Evolutionary conservation across 2,329 filamentous ascomycete genomes (phyloP).

Genomic region (Sordariomycetes sp.): DNA sequence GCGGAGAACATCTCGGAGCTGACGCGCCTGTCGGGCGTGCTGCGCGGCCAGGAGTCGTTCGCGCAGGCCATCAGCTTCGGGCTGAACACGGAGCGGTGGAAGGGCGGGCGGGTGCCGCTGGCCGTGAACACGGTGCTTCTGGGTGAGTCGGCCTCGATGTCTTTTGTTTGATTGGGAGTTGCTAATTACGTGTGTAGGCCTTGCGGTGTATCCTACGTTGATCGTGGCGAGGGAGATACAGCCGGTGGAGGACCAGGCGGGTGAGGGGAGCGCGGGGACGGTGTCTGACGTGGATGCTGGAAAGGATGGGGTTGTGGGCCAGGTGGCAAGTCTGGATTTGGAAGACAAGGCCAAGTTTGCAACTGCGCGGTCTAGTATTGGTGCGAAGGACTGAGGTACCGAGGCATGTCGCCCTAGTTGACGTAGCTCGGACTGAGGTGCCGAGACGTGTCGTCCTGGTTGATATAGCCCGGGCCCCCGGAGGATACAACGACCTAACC

Average conservation of each 20-base stretch:
- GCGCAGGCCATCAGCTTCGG: slow-evolving; percentile 26
- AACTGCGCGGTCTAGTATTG: neutral
- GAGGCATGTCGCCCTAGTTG: too few species aligned
- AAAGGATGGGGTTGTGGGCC: neutral
- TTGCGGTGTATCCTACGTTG: slow-evolving; percentile 17
- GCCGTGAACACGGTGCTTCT: slow-evolving; percentile 26
- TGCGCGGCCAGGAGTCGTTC: slow-evolving; percentile 29
- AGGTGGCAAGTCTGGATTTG: neutral
- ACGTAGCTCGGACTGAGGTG: too few species aligned
- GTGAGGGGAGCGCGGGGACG: neutral
- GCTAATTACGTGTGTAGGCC: slow-evolving; percentile 9
- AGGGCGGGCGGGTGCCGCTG: slow-evolving; percentile 24
- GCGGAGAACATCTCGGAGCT: slow-evolving; percentile 45
- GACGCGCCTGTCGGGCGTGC: slow-evolving; percentile 25
- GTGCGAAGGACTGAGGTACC: neutral
- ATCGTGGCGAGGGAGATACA: slow-evolving; percentile 18
- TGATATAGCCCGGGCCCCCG: too few species aligned
- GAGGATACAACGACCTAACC: too few species aligned
- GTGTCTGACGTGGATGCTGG: neutral
- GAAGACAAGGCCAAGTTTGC: neutral
- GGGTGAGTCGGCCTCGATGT: slow-evolving; percentile 13
- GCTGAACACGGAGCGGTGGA: slow-evolving; percentile 24
- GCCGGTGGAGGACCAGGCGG: slow-evolving; percentile 13
- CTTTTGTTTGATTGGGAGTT: neutral
- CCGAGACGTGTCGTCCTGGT: too few species aligned